These are phyloP conservation scores for Geotrichum fermentans DNA, from an alignment of 1,139 yeast species.

Conservation along the genomic window DNA sequence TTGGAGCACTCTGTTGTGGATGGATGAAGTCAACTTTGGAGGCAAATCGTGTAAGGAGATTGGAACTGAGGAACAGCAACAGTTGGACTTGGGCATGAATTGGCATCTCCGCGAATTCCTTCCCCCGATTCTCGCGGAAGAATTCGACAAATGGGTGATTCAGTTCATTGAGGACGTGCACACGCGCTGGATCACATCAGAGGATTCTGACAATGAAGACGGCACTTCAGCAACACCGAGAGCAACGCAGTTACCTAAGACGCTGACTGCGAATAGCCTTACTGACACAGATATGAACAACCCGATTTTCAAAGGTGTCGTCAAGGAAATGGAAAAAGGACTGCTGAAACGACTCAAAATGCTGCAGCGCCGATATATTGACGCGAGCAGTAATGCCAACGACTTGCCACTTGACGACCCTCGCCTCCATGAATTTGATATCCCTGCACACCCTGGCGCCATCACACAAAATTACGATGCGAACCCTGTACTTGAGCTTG, in stretches of 20 bases:
- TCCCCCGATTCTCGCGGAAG: constrained; percentile 70
- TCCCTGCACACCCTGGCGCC: constrained; percentile 12
- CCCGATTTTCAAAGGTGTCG: constrained; percentile 31
- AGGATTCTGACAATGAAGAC: constrained; percentile 35
- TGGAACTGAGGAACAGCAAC: constrained; percentile 50
- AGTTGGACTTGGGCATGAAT: constrained; percentile 54
- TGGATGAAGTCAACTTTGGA: constrained; percentile 85
- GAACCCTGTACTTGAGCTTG: constrained; percentile 76
- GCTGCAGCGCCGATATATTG: constrained; percentile 63
- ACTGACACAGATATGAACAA: constrained; percentile 24
- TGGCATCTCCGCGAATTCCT: constrained; percentile 81
- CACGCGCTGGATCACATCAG: constrained; percentile 46
- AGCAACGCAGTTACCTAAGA: constrained; percentile 19
- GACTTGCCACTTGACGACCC: constrained; percentile 61
- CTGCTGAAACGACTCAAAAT: constrained; percentile 62
- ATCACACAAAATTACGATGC: constrained; percentile 25
- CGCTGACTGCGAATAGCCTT: constrained; percentile 10
- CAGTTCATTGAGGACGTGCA: constrained; percentile 70
- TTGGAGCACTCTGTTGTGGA: constrained; percentile 92
- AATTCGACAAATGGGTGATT: constrained; percentile 82
- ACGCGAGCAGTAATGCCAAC: constrained; percentile 64
- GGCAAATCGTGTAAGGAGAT: constrained; percentile 63
- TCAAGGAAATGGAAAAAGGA: constrained; percentile 55
- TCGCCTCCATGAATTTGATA: constrained; percentile 40
- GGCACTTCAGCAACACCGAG: constrained; percentile 16